Evolutionary conservation across 352 stramenopile species (phyloP).

Genomic region (Phytophthora sp.): DNA sequence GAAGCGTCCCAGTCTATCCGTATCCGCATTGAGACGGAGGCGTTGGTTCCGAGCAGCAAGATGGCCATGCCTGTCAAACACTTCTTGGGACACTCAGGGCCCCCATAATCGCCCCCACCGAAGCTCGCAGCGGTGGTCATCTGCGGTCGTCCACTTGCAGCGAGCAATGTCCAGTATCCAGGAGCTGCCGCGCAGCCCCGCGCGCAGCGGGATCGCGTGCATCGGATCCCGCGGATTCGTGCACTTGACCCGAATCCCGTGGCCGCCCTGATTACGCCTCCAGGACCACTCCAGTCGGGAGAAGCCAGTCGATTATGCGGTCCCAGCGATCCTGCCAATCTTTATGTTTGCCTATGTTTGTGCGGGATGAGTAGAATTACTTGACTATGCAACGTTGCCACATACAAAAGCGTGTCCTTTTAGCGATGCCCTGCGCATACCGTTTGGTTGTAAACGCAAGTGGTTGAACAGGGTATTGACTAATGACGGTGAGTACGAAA

Average conservation of each 20-base stretch:
- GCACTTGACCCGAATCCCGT: not conserved
- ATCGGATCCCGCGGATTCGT: too few relatives aligned
- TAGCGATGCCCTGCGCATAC: too few relatives aligned
- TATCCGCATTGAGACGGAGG: not conserved
- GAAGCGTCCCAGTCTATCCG: conserved; percentile 7
- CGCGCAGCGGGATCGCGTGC: too few relatives aligned
- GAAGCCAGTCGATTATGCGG: conserved; percentile 15
- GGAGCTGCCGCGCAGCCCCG: not conserved
- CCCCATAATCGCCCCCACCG: not conserved
- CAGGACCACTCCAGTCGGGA: not conserved
- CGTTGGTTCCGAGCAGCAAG: not conserved
- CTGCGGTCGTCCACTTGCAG: conserved; percentile 1
- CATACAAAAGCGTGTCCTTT: too few relatives aligned
- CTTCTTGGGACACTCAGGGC: not conserved
- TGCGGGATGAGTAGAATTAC: too few relatives aligned
- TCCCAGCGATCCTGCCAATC: not conserved
- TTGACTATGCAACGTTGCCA: too few relatives aligned
- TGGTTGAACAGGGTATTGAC: too few relatives aligned
- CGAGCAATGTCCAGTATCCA: conserved; percentile 12
- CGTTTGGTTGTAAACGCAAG: too few relatives aligned
- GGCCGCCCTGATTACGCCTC: conserved; percentile 5
- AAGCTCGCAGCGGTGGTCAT: not conserved
- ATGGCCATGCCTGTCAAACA: not conserved
- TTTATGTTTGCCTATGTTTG: too few relatives aligned
- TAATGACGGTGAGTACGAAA: too few relatives aligned